Evolutionary conservation across 768 basidiomycete genomes (phyloP).

Genomic region (Lepiota venenata): DNA sequence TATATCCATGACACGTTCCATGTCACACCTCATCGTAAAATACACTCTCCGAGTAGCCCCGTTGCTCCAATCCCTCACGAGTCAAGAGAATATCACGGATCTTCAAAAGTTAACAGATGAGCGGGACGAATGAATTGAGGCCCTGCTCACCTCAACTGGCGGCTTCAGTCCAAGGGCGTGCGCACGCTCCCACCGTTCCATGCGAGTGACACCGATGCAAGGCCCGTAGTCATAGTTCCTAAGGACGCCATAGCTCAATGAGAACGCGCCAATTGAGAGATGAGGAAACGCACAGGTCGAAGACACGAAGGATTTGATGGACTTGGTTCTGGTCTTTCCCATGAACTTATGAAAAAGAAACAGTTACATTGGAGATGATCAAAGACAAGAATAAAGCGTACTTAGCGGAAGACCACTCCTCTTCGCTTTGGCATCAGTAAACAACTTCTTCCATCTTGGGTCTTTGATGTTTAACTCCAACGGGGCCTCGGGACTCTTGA

Average conservation of each 20-base stretch:
- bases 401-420: conserved; percentile 59
- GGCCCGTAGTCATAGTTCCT: conserved; percentile 83
- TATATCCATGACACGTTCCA: background rate
- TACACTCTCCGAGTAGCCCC: conserved; percentile 57
- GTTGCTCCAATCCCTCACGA: conserved; percentile 53
- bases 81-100: conserved; percentile 76
- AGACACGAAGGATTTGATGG: conserved; percentile 72
- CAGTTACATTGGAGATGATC: background rate
- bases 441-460: conserved; percentile 48
- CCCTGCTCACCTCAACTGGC: conserved; percentile 60
- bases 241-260: conserved; percentile 8
- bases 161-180: conserved; percentile 74
- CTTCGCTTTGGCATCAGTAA: conserved; percentile 41
- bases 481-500: conserved; percentile 12
- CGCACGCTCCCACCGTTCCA: conserved; percentile 89
- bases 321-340: conserved; percentile 55
- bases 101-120: conserved; percentile 32
- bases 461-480: conserved; percentile 44
- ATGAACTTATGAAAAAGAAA: conserved; percentile 49
- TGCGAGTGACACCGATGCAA: conserved; percentile 71
- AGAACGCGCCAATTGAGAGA: background rate
- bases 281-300: conserved; percentile 58
- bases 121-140: background rate
- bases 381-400: conserved; percentile 34
- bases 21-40: conserved; percentile 46